A percentile compares a stretch with the other conserved stretches of the same genome.
These are phyloP conservation scores for Davidsoniella virescens DNA, from an alignment of 2,329 filamentous ascomycete genomes.

Conservation along the genomic window DNA sequence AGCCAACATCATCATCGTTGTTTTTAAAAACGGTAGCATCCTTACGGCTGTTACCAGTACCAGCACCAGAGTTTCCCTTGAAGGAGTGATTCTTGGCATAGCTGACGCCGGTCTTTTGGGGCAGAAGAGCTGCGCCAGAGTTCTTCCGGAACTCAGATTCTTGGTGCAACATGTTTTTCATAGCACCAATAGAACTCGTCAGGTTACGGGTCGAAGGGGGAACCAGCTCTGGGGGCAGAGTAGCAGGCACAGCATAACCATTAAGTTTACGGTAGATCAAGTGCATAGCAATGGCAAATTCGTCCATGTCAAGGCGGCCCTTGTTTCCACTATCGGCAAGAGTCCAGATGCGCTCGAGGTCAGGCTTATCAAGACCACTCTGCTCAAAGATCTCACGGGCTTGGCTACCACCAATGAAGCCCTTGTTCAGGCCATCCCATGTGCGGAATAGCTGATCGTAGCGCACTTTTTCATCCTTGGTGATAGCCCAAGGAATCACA, in stretches of 20 bases:
- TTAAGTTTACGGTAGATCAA: constrained; percentile 95
- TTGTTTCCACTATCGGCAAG: constrained; percentile 87
- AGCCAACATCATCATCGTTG: constrained; percentile 82
- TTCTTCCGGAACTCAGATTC: constrained; percentile 83
- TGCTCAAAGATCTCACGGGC: constrained; percentile 96
- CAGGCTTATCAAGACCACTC: constrained; percentile 78
- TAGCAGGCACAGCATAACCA: constrained; percentile 78
- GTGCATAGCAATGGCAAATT: constrained; percentile 98
- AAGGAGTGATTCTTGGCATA: constrained; percentile 95
- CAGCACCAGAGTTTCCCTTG: constrained; percentile 37
- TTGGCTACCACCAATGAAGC: constrained; percentile 78
- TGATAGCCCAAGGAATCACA: constrained; percentile 94
- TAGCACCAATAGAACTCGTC: constrained; percentile 78
- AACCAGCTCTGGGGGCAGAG: constrained; percentile 78
- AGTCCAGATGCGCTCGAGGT: constrained; percentile 89
- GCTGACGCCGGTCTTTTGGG: constrained; percentile 94
- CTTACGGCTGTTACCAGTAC: constrained; percentile 50
- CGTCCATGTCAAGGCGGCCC: constrained; percentile 83
- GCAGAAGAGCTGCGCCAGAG: constrained; percentile 75
- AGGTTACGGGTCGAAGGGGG: constrained; percentile 90
- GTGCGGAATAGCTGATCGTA: constrained; percentile 91
- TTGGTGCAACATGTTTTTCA: constrained; percentile 76
- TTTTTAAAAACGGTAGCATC: constrained; percentile 96
- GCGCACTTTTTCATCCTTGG: constrained; percentile 93
- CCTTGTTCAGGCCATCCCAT: constrained; percentile 90